phyloP scores from a whole-genome alignment of 768 basidiomycete genomes.

The Leccinum barrowsii region DNA sequence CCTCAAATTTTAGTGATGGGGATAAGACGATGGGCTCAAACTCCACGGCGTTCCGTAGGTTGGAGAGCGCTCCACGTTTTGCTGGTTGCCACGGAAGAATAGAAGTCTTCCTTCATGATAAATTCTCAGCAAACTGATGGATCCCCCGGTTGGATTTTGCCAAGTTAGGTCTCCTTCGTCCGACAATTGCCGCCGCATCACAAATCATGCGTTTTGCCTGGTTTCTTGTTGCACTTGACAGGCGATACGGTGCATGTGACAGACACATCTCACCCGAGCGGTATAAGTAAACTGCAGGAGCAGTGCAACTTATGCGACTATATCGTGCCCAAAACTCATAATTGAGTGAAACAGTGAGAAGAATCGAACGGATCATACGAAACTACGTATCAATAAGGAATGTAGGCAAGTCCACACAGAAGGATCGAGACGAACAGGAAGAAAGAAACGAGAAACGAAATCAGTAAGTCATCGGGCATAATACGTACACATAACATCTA shows the following conservation, averaged over 20 bases:
- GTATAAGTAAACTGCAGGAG: neutral
- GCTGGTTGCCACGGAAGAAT: conserved; percentile 31
- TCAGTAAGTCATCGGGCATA: conserved; percentile 10
- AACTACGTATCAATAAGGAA: conserved; percentile 33
- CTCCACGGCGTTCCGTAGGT: conserved; percentile 24
- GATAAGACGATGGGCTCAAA: conserved; percentile 20
- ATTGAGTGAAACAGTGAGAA: conserved; percentile 26
- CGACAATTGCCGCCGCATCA: conserved; percentile 20
- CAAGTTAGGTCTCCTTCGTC: conserved; percentile 9
- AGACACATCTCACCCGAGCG: conserved; percentile 6
- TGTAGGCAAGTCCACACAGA: conserved; percentile 26
- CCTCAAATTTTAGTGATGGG: conserved; percentile 6
- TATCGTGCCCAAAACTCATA: conserved; percentile 18
- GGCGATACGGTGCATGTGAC: conserved; percentile 12
- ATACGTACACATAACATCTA: conserved; percentile 27
- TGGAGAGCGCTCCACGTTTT: conserved; percentile 22
- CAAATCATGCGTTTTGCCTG: neutral
- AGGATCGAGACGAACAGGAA: conserved; percentile 6
- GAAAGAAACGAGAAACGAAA: conserved; percentile 12
- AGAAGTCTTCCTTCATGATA: conserved; percentile 29
- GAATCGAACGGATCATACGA: conserved; percentile 22
- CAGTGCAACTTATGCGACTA: neutral
- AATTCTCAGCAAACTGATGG: conserved; percentile 20
- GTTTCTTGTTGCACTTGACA: conserved; percentile 7
- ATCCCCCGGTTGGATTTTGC: conserved; percentile 11